Evolutionary conservation across 2,329 filamentous ascomycete genomes (phyloP).

Genomic region (Xylariales sp.): DNA sequence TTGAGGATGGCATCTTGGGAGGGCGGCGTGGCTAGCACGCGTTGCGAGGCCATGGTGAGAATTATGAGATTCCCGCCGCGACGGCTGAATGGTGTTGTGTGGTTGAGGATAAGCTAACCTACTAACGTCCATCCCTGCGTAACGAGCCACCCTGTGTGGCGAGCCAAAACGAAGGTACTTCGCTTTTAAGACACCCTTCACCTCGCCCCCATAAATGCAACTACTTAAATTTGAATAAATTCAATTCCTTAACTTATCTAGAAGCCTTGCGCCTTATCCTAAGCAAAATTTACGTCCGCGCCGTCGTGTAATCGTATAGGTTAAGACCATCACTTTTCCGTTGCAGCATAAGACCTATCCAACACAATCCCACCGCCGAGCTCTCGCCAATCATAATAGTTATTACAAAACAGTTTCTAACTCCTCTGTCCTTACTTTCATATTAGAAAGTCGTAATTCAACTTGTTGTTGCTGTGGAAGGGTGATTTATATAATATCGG

Average conservation of each 20-base stretch:
- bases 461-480: background rate
- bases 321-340: background rate
- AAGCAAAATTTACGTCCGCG: background rate
- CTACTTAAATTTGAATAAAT: conserved; percentile 4
- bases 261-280: background rate
- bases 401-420: background rate
- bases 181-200: conserved; percentile 2
- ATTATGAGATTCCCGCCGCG: no score
- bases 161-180: conserved; percentile 5
- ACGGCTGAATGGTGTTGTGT: no score
- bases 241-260: conserved; percentile 2
- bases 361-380: background rate
- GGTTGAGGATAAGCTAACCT: no score
- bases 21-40: no score
- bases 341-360: background rate
- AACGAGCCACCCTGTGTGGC: conserved; percentile 2
- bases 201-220: background rate
- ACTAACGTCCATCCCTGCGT: conserved; percentile 4
- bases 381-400: background rate
- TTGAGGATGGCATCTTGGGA: no score
- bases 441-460: background rate
- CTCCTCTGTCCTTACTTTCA: background rate
- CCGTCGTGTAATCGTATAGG: background rate
- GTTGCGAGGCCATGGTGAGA: no score
- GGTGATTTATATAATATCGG: background rate